Evolutionary conservation across 768 basidiomycete species (phyloP).

Genomic region (Xerocomus spinulosus): DNA sequence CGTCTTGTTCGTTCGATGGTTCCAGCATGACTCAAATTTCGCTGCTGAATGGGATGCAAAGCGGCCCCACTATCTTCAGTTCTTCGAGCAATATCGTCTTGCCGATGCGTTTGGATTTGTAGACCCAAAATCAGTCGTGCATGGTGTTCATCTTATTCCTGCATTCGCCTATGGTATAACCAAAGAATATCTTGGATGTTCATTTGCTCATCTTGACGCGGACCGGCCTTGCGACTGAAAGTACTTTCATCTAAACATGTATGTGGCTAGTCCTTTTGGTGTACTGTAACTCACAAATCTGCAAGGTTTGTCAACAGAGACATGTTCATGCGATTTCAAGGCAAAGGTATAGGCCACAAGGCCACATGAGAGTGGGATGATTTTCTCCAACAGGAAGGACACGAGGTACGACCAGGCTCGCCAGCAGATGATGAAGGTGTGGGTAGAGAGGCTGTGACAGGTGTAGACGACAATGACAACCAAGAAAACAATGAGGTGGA

Average conservation of each 20-base stretch:
- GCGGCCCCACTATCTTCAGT: neutral
- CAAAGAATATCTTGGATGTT: neutral
- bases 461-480: too few relatives aligned
- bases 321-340: too few relatives aligned
- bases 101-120: constrained; percentile 41
- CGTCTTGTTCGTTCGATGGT: constrained; percentile 42
- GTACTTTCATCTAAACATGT: constrained; percentile 34
- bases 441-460: too few relatives aligned
- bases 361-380: too few relatives aligned
- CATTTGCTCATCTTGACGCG: neutral
- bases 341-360: too few relatives aligned
- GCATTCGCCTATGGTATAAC: constrained; percentile 28
- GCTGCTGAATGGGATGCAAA: constrained; percentile 24
- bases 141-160: constrained; percentile 40
- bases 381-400: too few relatives aligned
- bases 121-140: constrained; percentile 38
- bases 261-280: constrained; percentile 9
- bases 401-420: too few relatives aligned
- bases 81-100: neutral
- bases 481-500: too few relatives aligned
- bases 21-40: constrained; percentile 26
- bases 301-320: neutral
- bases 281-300: neutral
- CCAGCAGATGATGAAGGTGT: too few relatives aligned
- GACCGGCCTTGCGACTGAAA: constrained; percentile 12